Evolutionary conservation across 1,284 basidiomycete species (phyloP).

Genomic region (Moesziomyces sp.): DNA sequence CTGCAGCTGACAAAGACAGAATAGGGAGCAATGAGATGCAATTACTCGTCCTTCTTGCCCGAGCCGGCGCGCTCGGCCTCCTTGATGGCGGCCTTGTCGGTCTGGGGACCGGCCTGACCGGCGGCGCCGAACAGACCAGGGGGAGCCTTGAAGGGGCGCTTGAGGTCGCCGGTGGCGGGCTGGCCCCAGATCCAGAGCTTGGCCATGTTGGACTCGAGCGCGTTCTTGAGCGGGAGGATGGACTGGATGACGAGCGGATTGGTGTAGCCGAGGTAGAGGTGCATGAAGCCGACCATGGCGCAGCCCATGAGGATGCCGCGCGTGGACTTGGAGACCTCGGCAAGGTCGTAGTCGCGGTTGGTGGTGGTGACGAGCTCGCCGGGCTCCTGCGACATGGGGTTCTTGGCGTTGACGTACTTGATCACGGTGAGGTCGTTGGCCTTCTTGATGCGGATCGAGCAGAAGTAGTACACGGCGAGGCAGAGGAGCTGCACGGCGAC

Average conservation of each 20-base stretch:
- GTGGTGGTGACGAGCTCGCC: slow-evolving; percentile 90
- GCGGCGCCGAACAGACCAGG: slow-evolving; percentile 76
- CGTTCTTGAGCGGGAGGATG: slow-evolving; percentile 67
- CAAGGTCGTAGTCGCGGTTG: slow-evolving; percentile 89
- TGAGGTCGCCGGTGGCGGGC: slow-evolving; percentile 82
- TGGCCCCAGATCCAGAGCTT: slow-evolving; percentile 66
- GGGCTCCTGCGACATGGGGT: slow-evolving; percentile 73
- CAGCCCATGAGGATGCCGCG: slow-evolving; percentile 70
- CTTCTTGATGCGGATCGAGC: slow-evolving; percentile 76
- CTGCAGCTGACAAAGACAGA: too few relatives aligned
- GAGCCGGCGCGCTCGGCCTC: slow-evolving; percentile 83
- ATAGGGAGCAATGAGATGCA: too few relatives aligned
- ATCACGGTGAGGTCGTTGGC: slow-evolving; percentile 96
- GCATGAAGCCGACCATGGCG: slow-evolving; percentile 67
- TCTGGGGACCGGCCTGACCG: slow-evolving; percentile 71
- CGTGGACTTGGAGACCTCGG: slow-evolving; percentile 86
- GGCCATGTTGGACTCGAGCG: slow-evolving; percentile 66
- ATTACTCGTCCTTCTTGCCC: slow-evolving; percentile 80
- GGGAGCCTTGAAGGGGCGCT: slow-evolving; percentile 87
- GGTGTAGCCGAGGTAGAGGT: slow-evolving; percentile 67
- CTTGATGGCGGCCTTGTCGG: slow-evolving; percentile 84
- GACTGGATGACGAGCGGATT: slow-evolving; percentile 67
- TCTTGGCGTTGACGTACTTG: slow-evolving; percentile 78
- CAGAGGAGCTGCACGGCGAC: slow-evolving; percentile 78
- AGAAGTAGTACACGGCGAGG: slow-evolving; percentile 81